These are phyloP conservation scores for Penicillium atrosanguineum DNA, from an alignment of 495 filamentous ascomycete genomes.

Conservation along the genomic window DNA sequence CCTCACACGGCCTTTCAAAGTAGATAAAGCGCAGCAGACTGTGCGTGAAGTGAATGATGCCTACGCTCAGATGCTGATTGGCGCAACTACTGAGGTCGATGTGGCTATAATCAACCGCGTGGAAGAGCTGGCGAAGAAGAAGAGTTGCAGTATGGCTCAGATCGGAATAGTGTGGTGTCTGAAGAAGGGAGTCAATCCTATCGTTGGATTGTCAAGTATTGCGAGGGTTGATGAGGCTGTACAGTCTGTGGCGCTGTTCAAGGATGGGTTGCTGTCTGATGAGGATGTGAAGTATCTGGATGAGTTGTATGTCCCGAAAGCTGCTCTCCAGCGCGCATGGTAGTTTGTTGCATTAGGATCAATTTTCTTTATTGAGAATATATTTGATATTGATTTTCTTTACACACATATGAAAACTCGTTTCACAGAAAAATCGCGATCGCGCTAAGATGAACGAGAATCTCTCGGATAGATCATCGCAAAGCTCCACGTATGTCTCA, in stretches of 20 bases:
- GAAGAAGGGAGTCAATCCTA: too few species aligned
- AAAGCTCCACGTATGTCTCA: neutral
- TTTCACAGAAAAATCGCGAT: neutral
- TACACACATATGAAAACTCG: neutral
- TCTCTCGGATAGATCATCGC: neutral
- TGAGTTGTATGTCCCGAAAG: too few species aligned
- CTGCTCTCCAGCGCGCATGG: neutral
- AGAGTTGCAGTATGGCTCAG: constrained; percentile 54
- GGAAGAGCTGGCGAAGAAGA: constrained; percentile 58
- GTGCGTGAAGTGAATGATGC: too few species aligned
- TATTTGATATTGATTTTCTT: neutral
- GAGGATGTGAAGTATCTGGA: neutral
- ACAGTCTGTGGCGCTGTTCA: neutral
- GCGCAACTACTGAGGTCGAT: too few species aligned
- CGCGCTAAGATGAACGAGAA: neutral
- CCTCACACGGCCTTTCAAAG: too few species aligned
- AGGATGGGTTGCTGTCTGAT: neutral
- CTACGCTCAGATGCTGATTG: too few species aligned
- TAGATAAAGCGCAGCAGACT: too few species aligned
- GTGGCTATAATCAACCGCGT: constrained; percentile 51
- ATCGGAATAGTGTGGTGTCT: constrained; percentile 61
- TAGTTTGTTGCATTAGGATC: neutral
- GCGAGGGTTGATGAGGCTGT: neutral
- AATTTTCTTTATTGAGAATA: too few species aligned
- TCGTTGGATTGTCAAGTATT: neutral